Conservation (phyloP, 164 flowering plant genomes). For the Chimonanthus salicifolius region DNA sequence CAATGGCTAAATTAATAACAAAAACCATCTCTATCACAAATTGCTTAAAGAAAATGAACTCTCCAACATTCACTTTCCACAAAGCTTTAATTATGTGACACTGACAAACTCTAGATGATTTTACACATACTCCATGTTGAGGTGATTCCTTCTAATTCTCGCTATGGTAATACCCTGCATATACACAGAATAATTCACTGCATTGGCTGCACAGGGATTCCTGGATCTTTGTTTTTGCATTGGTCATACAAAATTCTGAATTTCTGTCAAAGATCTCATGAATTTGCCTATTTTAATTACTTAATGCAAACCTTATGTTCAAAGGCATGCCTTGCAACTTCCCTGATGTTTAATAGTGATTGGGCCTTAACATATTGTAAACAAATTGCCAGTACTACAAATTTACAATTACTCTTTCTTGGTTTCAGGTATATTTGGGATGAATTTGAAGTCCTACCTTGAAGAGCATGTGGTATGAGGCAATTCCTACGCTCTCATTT, state of each 20-base stretch:
- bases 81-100: neutral
- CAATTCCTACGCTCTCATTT: neutral
- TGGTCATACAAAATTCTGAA: neutral
- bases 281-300: neutral
- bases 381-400: neutral
- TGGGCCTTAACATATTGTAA: neutral
- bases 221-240: neutral
- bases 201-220: neutral
- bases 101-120: no score
- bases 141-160: neutral
- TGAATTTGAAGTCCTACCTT: slow-evolving; percentile 93
- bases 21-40: no score
- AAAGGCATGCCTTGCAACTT: neutral
- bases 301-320: neutral
- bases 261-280: neutral
- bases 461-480: slow-evolving; percentile 82
- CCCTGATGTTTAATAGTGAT: neutral
- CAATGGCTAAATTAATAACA: neutral
- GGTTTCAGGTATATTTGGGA: slow-evolving; percentile 92
- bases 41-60: neutral
- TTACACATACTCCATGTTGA: neutral
- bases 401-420: neutral
- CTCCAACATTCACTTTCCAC: no score
- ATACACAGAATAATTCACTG: neutral
- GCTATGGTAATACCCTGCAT: neutral